These are phyloP conservation scores for Monascus purpureus DNA, from an alignment of 495 filamentous ascomycete species.

Conservation along the genomic window DNA sequence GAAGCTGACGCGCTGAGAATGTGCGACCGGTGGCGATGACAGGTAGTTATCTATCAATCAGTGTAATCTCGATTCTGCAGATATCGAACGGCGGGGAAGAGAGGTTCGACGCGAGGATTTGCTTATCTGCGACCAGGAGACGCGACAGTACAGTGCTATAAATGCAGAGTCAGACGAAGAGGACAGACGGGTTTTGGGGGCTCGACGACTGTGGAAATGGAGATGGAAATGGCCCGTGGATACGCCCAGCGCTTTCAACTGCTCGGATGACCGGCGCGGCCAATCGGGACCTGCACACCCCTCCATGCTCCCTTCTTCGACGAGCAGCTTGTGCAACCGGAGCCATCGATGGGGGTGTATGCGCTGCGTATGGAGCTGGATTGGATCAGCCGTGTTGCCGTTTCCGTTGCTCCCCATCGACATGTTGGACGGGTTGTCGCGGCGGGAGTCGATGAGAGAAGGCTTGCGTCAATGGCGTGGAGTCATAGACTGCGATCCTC, in stretches of 20 bases:
- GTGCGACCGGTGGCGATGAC: slow-evolving; percentile 12
- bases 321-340: slow-evolving; percentile 5
- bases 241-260: neutral
- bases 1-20: slow-evolving; percentile 1
- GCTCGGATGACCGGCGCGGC: slow-evolving; percentile 3
- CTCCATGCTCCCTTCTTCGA: slow-evolving; percentile 28
- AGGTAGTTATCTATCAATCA: neutral
- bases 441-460: too few species aligned
- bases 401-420: too few species aligned
- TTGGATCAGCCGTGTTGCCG: too few species aligned
- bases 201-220: neutral
- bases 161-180: too few species aligned
- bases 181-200: too few species aligned
- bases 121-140: neutral
- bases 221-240: neutral
- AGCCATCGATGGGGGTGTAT: slow-evolving; percentile 3
- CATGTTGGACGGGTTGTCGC: too few species aligned
- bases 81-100: slow-evolving; percentile 4
- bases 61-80: slow-evolving; percentile 4
- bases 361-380: too few species aligned
- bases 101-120: neutral
- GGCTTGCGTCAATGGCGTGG: too few species aligned
- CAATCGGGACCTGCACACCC: slow-evolving; percentile 24
- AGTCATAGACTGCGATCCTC: too few species aligned
- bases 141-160: too few species aligned